Percentiles rank a stretch among this genome's conserved stretches.
Conservation (phyloP, 2,329 filamentous ascomycete genomes). For the Paraphoma chrysanthemicola region DNA sequence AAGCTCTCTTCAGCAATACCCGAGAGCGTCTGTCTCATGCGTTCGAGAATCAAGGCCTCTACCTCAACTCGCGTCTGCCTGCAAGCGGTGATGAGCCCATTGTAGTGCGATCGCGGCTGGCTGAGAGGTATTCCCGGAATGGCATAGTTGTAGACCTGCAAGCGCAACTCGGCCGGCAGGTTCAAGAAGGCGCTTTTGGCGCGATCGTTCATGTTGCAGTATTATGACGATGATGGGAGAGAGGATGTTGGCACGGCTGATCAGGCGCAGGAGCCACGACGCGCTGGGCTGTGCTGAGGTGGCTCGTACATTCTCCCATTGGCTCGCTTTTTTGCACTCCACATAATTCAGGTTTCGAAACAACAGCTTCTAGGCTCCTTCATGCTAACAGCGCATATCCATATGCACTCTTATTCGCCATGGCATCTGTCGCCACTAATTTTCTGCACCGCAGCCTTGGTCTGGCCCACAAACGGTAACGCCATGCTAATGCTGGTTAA, state of each 20-base stretch:
- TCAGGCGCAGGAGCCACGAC: background rate
- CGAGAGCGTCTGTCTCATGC: background rate
- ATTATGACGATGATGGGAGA: background rate
- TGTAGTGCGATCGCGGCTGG: background rate
- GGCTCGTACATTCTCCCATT: background rate
- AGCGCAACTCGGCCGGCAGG: background rate
- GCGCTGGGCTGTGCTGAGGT: background rate
- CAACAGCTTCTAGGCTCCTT: background rate
- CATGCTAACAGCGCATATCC: background rate
- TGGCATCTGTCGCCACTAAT: background rate
- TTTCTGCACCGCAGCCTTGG: background rate
- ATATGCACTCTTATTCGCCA: background rate
- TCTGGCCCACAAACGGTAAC: background rate
- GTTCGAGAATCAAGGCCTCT: background rate
- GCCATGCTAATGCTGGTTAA: slow-evolving; percentile 5
- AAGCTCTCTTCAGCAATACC: background rate
- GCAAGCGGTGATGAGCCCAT: background rate
- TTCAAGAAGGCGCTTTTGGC: background rate
- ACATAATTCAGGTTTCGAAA: background rate
- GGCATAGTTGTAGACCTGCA: background rate
- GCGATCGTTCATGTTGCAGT: background rate
- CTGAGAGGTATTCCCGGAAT: background rate
- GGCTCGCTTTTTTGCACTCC: too few species aligned
- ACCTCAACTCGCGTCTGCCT: background rate
- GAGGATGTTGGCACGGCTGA: background rate